Percentiles rank a stretch among this genome's conserved stretches.
Evolutionary conservation across 345 rosid genomes (phyloP).

Genomic region (Alliaria petiolata): DNA sequence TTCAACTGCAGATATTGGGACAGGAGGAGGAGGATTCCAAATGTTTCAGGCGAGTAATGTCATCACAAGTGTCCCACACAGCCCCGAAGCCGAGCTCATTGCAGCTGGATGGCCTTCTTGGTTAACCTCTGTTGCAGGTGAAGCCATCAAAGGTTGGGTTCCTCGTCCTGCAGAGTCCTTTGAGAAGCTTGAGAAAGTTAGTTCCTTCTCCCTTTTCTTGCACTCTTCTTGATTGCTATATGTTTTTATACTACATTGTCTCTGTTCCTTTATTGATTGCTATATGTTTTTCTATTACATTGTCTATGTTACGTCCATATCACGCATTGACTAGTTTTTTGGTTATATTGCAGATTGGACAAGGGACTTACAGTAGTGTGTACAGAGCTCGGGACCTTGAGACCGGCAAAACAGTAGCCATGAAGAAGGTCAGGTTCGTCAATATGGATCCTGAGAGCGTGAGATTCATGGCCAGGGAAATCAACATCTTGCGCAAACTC

Average conservation of each 20-base stretch:
- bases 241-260: no score
- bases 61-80: slow-evolving; percentile 38
- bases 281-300: neutral
- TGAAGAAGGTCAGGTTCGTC: slow-evolving; percentile 92
- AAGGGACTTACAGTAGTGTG: slow-evolving; percentile 95
- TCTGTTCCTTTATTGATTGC: neutral
- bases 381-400: slow-evolving; percentile 79
- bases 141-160: slow-evolving; percentile 73
- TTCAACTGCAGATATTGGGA: slow-evolving; percentile 39
- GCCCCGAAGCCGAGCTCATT: slow-evolving; percentile 47
- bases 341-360: slow-evolving; percentile 57
- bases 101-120: slow-evolving; percentile 89
- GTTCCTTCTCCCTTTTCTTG: neutral
- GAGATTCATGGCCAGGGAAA: slow-evolving; percentile 97
- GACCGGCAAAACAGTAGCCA: slow-evolving; percentile 78
- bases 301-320: no score
- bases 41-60: slow-evolving; percentile 15
- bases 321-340: no score
- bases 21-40: slow-evolving; percentile 23
- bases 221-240: no score
- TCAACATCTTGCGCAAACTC: slow-evolving; percentile 75
- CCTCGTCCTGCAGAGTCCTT: slow-evolving; percentile 77
- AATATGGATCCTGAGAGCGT: slow-evolving; percentile 98
- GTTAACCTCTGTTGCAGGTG: slow-evolving; percentile 81
- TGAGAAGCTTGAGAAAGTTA: slow-evolving; percentile 78